phyloP scores from a whole-genome alignment of 192 early-diverging fungal genomes.

The Mortierella antarctica region DNA sequence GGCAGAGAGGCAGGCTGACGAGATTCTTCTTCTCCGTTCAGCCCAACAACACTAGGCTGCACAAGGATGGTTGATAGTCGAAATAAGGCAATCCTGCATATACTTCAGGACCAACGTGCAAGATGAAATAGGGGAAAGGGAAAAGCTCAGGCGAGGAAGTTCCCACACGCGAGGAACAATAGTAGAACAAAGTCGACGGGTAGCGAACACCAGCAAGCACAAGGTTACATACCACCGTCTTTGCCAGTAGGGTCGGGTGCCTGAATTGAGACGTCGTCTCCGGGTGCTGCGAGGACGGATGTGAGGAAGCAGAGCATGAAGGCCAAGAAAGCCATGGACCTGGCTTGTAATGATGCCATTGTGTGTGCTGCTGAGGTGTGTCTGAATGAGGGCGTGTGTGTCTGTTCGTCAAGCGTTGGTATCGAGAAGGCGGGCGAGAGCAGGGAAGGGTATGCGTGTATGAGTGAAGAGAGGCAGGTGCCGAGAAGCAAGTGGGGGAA shows the following conservation, averaged over 20 bases:
- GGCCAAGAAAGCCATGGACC: constrained; percentile 10
- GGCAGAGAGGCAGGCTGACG: too few species aligned
- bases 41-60: too few species aligned
- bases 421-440: neutral
- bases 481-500: neutral
- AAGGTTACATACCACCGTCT: constrained; percentile 13
- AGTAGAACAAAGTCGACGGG: too few species aligned
- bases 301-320: constrained; percentile 8
- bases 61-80: too few species aligned
- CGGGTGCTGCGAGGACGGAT: constrained; percentile 6
- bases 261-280: neutral
- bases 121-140: too few species aligned
- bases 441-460: neutral
- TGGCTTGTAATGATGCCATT: neutral
- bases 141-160: too few species aligned
- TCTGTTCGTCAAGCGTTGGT: neutral
- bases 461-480: neutral
- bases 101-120: too few species aligned
- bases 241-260: constrained; percentile 1
- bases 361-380: neutral
- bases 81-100: too few species aligned
- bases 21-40: too few species aligned
- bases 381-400: neutral
- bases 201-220: neutral
- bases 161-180: too few species aligned